Conservation (phyloP, 257 asterid species). For the Solanum tarijense region DNA sequence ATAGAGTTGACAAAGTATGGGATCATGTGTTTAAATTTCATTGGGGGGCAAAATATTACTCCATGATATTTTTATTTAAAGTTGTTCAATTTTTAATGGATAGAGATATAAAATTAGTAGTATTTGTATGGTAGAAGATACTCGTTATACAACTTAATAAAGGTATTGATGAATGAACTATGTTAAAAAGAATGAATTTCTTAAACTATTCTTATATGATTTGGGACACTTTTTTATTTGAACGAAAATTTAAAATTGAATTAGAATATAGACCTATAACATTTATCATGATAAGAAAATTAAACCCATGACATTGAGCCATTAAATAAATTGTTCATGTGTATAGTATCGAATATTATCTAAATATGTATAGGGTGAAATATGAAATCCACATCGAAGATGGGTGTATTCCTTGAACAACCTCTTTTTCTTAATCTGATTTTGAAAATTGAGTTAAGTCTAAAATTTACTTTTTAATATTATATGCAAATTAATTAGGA, state of each 20-base stretch:
- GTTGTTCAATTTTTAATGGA: too few species aligned
- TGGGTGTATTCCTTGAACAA: not conserved
- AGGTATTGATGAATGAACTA: not conserved
- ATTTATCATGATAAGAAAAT: not conserved
- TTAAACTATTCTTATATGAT: too few species aligned
- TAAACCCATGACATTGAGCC: not conserved
- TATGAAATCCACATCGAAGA: not conserved
- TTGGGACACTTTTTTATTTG: too few species aligned
- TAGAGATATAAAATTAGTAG: too few species aligned
- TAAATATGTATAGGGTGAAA: not conserved
- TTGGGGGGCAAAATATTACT: not conserved
- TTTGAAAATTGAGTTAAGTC: too few species aligned
- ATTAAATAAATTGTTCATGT: not conserved
- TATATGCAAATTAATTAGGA: too few species aligned
- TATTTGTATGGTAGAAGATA: not conserved
- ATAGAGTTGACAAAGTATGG: not conserved
- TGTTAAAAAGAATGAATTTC: not conserved
- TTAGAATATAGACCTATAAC: not conserved
- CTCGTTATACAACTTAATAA: not conserved
- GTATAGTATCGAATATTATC: not conserved
- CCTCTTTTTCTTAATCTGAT: too few species aligned
- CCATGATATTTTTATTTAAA: not conserved
- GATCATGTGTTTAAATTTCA: not conserved
- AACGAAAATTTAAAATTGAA: too few species aligned
- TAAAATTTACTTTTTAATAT: too few species aligned